phyloP scores from a whole-genome alignment of 2,329 filamentous ascomycete genomes.

The Helotiales sp. region DNA sequence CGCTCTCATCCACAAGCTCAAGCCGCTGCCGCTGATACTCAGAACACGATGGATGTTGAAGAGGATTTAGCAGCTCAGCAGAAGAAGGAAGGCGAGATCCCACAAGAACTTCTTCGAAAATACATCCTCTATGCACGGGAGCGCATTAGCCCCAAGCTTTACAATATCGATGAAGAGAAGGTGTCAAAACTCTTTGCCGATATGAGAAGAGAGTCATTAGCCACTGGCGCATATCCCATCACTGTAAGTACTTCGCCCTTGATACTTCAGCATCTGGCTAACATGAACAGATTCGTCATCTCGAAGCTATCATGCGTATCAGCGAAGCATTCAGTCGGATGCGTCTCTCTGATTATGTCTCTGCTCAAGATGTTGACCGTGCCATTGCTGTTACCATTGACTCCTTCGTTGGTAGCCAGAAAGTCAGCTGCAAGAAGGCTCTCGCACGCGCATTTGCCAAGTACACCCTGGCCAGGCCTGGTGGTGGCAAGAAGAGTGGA shows the following conservation, averaged over 20 bases:
- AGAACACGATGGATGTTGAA: slow-evolving; percentile 63
- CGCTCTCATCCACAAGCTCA: slow-evolving; percentile 74
- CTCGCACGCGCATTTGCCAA: slow-evolving; percentile 93
- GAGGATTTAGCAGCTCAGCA: slow-evolving; percentile 50
- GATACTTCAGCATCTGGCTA: slow-evolving; percentile 5
- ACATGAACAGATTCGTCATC: slow-evolving; percentile 75
- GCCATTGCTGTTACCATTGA: slow-evolving; percentile 97
- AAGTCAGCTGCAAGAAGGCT: slow-evolving; percentile 96
- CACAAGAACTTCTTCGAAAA: slow-evolving; percentile 88
- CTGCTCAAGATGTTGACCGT: slow-evolving; percentile 86
- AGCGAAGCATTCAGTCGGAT: slow-evolving; percentile 95
- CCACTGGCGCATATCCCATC: slow-evolving; percentile 95
- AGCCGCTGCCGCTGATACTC: slow-evolving; percentile 43
- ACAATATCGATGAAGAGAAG: slow-evolving; percentile 98
- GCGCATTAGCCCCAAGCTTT: slow-evolving; percentile 85
- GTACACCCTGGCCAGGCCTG: slow-evolving; percentile 62
- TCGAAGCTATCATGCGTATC: slow-evolving; percentile 97
- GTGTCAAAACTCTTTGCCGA: slow-evolving; percentile 91
- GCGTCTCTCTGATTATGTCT: slow-evolving; percentile 96
- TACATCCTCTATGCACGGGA: slow-evolving; percentile 96
- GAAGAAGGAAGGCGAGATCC: slow-evolving; percentile 69
- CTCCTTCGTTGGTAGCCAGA: slow-evolving; percentile 93
- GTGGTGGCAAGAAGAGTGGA: slow-evolving; percentile 30
- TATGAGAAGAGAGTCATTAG: slow-evolving; percentile 89
- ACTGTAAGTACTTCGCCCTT: slow-evolving; percentile 64